phyloP scores from a whole-genome alignment of 306 rosid genomes.

The Astragalus membranaceus region DNA sequence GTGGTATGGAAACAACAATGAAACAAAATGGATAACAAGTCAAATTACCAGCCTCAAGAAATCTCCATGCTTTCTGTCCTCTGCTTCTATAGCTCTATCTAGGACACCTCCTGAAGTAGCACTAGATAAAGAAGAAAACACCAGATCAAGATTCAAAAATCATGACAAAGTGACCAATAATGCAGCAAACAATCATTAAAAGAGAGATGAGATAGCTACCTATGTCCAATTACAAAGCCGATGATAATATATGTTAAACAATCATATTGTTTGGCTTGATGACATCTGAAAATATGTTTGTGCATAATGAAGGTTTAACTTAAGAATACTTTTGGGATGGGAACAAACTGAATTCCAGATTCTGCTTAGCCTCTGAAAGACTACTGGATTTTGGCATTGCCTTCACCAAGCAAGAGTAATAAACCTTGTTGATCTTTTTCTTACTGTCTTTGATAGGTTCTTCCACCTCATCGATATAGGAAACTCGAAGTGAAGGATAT shows the following conservation, averaged over 20 bases:
- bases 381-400: conserved; percentile 83
- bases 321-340: too few species aligned
- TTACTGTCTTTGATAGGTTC: too few species aligned
- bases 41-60: conserved; percentile 81
- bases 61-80: conserved; percentile 94
- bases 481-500: too few species aligned
- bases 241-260: too few species aligned
- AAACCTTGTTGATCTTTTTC: too few species aligned
- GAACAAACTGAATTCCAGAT: too few species aligned
- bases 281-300: too few species aligned
- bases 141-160: background rate
- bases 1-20: background rate
- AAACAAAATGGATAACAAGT: background rate
- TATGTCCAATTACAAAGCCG: conserved; percentile 93
- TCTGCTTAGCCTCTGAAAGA: conserved; percentile 70
- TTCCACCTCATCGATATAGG: too few species aligned
- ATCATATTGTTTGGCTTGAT: too few species aligned
- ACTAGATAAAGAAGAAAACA: conserved; percentile 35
- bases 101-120: conserved; percentile 97
- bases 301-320: too few species aligned
- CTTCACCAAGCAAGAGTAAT: conserved; percentile 88
- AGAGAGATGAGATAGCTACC: conserved; percentile 40
- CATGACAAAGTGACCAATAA: background rate
- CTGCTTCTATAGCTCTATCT: conserved; percentile 97
- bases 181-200: background rate